A percentile compares a stretch with the other conserved stretches of the same genome.
These are phyloP conservation scores for Sonneratia alba DNA, from an alignment of 345 rosid genomes.

Conservation along the genomic window DNA sequence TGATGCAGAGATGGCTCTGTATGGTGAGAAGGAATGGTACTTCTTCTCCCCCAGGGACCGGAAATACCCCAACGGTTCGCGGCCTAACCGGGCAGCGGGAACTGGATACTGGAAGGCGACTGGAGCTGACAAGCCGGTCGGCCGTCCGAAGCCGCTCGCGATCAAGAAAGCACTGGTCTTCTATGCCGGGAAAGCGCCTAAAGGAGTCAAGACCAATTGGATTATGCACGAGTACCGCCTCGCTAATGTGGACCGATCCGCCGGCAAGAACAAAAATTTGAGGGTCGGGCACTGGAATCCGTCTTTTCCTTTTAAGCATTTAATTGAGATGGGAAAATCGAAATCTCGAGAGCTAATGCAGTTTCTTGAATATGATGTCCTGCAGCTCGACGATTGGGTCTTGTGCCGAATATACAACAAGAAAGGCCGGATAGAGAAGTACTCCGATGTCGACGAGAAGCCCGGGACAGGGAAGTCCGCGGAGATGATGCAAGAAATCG, in stretches of 20 bases:
- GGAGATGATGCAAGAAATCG: constrained; percentile 13
- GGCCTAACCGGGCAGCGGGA: constrained; percentile 95
- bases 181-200: constrained; percentile 79
- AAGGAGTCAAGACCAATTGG: constrained; percentile 85
- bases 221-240: constrained; percentile 96
- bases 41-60: constrained; percentile 89
- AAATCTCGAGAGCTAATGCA: neutral
- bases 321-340: neutral
- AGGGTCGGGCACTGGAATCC: constrained; percentile 33
- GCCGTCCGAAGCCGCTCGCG: constrained; percentile 61
- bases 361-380: neutral
- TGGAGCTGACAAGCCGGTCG: constrained; percentile 89
- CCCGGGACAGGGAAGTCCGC: neutral
- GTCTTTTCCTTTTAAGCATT: neutral
- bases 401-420: constrained; percentile 78
- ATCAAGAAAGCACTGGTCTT: constrained; percentile 88
- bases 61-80: constrained; percentile 82
- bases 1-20: constrained; percentile 53
- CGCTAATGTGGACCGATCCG: constrained; percentile 73
- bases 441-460: constrained; percentile 16
- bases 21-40: constrained; percentile 97
- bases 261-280: constrained; percentile 43
- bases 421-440: constrained; percentile 62
- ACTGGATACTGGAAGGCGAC: constrained; percentile 91
- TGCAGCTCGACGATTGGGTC: constrained; percentile 89